A percentile compares a stretch with the other conserved stretches of the same genome.
phyloP scores from a whole-genome alignment of 139 green algal species.

The Coccomyxa sp. region DNA sequence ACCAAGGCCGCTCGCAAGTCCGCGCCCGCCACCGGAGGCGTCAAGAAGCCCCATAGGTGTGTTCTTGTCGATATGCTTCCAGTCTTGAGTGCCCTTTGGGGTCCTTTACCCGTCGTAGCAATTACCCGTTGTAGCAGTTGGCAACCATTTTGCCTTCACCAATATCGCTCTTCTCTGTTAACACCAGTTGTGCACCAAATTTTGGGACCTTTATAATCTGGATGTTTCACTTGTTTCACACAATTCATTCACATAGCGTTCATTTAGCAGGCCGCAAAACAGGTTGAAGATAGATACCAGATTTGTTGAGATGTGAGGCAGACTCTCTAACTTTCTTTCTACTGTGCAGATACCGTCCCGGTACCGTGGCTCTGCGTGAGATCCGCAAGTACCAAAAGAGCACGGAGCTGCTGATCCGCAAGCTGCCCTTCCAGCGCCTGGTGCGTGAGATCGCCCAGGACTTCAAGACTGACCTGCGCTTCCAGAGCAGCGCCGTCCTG shows the following conservation, averaged over 20 bases:
- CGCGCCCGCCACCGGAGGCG: slow-evolving; percentile 57
- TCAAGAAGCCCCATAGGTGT: slow-evolving; percentile 61
- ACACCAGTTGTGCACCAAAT: neutral
- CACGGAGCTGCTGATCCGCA: slow-evolving; percentile 92
- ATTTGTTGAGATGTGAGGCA: no score
- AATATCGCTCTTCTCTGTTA: neutral
- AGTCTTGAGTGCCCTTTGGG: neutral
- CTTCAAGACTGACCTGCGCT: slow-evolving; percentile 99
- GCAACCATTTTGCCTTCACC: no score
- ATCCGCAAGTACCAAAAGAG: slow-evolving; percentile 97
- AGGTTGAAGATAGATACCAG: neutral
- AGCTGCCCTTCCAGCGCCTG: slow-evolving; percentile 97
- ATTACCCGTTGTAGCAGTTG: no score
- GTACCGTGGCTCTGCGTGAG: slow-evolving; percentile 86
- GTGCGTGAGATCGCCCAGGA: slow-evolving; percentile 99
- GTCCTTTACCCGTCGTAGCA: no score
- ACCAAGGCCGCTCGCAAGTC: slow-evolving; percentile 83
- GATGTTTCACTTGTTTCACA: neutral
- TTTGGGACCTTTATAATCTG: neutral
- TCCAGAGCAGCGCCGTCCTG: slow-evolving; percentile 93
- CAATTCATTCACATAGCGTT: no score
- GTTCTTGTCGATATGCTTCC: neutral
- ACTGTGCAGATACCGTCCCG: slow-evolving; percentile 74
- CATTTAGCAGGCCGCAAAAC: neutral
- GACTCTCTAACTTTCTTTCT: neutral